Evolutionary conservation across 805 yeast genomes (phyloP), one percentile per base, ranked within the genome.

Genomic region (Lipomyces sp.): DNA sequence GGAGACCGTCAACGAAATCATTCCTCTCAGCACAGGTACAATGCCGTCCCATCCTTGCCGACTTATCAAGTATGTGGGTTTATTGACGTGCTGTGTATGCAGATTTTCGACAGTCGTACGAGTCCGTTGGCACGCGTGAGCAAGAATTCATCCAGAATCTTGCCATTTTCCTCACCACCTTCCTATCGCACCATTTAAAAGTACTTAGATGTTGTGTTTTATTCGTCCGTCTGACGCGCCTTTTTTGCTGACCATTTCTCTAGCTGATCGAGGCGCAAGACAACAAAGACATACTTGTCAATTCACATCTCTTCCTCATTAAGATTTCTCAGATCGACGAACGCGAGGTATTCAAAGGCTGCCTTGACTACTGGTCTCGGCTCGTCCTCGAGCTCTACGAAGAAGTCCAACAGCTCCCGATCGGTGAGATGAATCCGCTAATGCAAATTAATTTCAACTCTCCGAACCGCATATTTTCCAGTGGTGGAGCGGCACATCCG

Each of bases 121-220:
- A 78, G 44, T 74, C 75, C 59, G 95, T 96, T 5, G 79, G 77
- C 64, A 79, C 95, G 19, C 74, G 79, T 39, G 97, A 91, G 65
- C 98, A 93, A 74, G 90, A 93, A 34, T 90, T 90, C 64, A 78
- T 93, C 61, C 96, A 93, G 70, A 96, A 93, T 73, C 78, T 93
- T 63, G 95, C 97, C 16, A 83, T 91, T 85, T 93, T 84, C 68
- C 76, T 93, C 61, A 83, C 93, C 47, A 86, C 96, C 2, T 91
- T 86, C 65, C 73, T 93, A 58, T 71, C 83, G 32, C 82, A 81
- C 66, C 96, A 93, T 68, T 91, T 93, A 63, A 72, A 74, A 49
- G 49, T 48, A 38, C 19, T 39, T 24, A 45, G 1, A 13, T 22
- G 13, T 13, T 18, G 10, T 8, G 23, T 10, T 6, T 14, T 16